A percentile compares a stretch with the other conserved stretches of the same genome.
These are phyloP conservation scores for Brasenia schreberi DNA, from an alignment of 164 flowering plant species.

Conservation along the genomic window DNA sequence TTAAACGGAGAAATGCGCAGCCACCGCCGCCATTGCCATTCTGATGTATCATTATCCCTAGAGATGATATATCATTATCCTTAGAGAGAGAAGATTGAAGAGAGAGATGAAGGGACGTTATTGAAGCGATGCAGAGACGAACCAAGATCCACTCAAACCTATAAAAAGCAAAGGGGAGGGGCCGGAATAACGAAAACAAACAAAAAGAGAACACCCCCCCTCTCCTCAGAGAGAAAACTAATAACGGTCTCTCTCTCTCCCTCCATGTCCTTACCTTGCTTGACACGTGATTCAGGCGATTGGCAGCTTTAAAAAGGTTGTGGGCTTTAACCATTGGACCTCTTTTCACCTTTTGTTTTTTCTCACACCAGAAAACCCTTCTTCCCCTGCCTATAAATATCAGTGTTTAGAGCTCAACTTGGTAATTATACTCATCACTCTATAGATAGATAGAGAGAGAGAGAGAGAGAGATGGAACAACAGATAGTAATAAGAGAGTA, in stretches of 20 bases:
- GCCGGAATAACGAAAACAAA: neutral
- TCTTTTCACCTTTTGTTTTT: neutral
- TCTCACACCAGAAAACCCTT: no score
- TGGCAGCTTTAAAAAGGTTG: neutral
- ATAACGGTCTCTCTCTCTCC: neutral
- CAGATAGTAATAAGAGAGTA: slow-evolving; percentile 50
- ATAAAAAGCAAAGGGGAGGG: neutral
- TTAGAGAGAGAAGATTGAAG: slow-evolving; percentile 7
- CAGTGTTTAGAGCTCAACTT: neutral
- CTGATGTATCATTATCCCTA: slow-evolving; percentile 11
- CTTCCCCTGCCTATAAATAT: neutral
- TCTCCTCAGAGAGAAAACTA: neutral
- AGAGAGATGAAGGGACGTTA: neutral
- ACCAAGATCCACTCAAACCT: neutral
- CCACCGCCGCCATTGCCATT: slow-evolving; percentile 53
- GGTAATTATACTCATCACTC: no score
- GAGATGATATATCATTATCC: slow-evolving; percentile 11
- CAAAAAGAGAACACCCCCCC: neutral
- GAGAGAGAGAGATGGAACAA: neutral
- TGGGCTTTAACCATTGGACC: slow-evolving; percentile 12
- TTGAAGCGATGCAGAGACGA: neutral
- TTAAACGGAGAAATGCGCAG: slow-evolving; percentile 30
- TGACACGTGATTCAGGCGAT: slow-evolving; percentile 21
- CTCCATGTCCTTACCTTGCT: slow-evolving; percentile 8
- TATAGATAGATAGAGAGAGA: neutral